These are phyloP conservation scores for Paradendryphiella salina DNA, from an alignment of 2,329 filamentous ascomycete genomes.

Conservation along the genomic window DNA sequence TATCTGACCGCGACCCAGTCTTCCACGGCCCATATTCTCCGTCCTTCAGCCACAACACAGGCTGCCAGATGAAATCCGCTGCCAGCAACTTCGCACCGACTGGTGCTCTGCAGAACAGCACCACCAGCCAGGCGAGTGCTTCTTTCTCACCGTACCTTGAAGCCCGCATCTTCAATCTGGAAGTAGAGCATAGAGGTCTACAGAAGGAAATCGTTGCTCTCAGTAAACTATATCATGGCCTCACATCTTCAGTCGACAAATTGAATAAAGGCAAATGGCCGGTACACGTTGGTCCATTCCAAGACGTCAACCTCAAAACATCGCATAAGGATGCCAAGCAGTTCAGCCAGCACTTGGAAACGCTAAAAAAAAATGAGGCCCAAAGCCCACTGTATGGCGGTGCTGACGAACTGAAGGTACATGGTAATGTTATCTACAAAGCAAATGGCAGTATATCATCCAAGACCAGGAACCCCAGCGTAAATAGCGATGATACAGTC, in stretches of 20 bases:
- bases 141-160: constrained; percentile 21
- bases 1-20: constrained; percentile 9
- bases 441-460: constrained; percentile 9
- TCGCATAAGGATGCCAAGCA: constrained; percentile 19
- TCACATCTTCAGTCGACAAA: constrained; percentile 27
- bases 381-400: constrained; percentile 7
- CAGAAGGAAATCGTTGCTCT: constrained; percentile 22
- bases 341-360: constrained; percentile 24
- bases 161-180: constrained; percentile 22
- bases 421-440: constrained; percentile 9
- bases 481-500: constrained; percentile 5
- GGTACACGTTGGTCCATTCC: constrained; percentile 22
- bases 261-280: constrained; percentile 26
- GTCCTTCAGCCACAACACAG: neutral
- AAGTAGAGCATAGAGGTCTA: constrained; percentile 20
- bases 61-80: constrained; percentile 15
- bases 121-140: constrained; percentile 20
- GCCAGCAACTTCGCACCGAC: constrained; percentile 18
- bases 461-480: constrained; percentile 7
- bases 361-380: constrained; percentile 14
- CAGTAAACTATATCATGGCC: constrained; percentile 18
- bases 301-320: constrained; percentile 9
- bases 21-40: neutral
- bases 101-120: constrained; percentile 4
- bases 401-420: constrained; percentile 17